phyloP scores from a whole-genome alignment of 208 protist genomes.

The Leishmania arabica region DNA sequence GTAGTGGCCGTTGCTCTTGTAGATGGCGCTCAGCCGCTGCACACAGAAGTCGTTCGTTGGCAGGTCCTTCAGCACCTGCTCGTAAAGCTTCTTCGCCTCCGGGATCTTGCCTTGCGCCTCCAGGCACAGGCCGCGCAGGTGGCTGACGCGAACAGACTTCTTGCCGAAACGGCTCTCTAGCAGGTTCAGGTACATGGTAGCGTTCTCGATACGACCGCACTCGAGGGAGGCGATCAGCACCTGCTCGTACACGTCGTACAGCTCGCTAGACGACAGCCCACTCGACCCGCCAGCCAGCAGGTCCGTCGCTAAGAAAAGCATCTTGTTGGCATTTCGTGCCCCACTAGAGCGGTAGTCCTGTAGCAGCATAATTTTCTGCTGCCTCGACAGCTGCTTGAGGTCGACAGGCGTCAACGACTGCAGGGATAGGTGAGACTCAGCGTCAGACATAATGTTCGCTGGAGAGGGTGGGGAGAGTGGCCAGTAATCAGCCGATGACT shows the following conservation, averaged over 20 bases:
- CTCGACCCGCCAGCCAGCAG: constrained; percentile 65
- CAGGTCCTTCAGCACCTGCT: constrained; percentile 49
- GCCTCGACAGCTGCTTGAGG: constrained; percentile 70
- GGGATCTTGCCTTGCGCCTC: constrained; percentile 65
- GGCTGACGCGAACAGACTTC: constrained; percentile 66
- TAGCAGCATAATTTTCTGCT: constrained; percentile 66
- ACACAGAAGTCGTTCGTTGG: constrained; percentile 72
- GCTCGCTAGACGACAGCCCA: constrained; percentile 49
- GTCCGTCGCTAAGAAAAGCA: constrained; percentile 77
- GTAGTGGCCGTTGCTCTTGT: constrained; percentile 74
- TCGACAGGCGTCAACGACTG: constrained; percentile 68
- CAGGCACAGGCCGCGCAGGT: constrained; percentile 76
- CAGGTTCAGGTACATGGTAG: constrained; percentile 58
- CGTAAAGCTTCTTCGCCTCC: constrained; percentile 70
- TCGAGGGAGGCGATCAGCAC: constrained; percentile 81
- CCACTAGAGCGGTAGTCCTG: constrained; percentile 50
- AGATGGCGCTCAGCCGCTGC: constrained; percentile 71
- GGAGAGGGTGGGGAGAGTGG: neutral
- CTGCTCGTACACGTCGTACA: constrained; percentile 80
- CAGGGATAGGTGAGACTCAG: constrained; percentile 28
- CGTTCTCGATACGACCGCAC: constrained; percentile 64
- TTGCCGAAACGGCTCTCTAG: constrained; percentile 79
- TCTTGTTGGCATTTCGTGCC: constrained; percentile 62
- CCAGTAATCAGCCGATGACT: neutral
- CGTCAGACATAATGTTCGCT: neutral